Conservation (phyloP, 164 flowering plant genomes). For the Berberis thunbergii region DNA sequence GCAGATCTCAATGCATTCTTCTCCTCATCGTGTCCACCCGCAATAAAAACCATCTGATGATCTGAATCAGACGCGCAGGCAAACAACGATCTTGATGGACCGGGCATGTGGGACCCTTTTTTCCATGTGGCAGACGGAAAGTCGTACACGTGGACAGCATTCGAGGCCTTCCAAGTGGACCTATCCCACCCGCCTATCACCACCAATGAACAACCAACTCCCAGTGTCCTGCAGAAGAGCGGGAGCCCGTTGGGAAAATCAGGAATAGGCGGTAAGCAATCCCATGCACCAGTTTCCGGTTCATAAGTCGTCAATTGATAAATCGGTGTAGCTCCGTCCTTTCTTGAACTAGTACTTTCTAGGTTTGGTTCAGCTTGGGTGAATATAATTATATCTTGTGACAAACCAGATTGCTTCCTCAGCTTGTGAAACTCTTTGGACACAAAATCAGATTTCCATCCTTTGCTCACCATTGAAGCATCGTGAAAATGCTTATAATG, state of each 20-base stretch:
- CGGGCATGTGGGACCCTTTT: constrained; percentile 54
- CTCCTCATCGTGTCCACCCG: constrained; percentile 65
- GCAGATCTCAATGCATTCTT: constrained; percentile 61
- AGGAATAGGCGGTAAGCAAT: constrained; percentile 33
- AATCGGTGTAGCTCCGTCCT: constrained; percentile 15
- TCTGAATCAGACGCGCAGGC: constrained; percentile 45
- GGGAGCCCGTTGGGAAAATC: constrained; percentile 11
- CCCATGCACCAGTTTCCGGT: constrained; percentile 43
- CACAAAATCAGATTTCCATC: constrained; percentile 36
- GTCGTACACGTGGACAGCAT: constrained; percentile 31
- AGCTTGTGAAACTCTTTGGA: constrained; percentile 30
- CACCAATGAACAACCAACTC: constrained; percentile 42
- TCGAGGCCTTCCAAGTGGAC: constrained; percentile 30
- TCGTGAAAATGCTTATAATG: constrained; percentile 23
- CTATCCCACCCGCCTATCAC: constrained; percentile 70
- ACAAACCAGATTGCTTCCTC: constrained; percentile 20
- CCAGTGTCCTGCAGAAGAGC: constrained; percentile 18
- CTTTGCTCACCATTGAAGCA: constrained; percentile 23
- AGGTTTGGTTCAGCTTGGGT: constrained; percentile 19
- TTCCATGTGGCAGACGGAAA: constrained; percentile 48
- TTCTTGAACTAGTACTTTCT: not conserved
- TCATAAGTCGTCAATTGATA: constrained; percentile 36
- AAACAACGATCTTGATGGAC: constrained; percentile 38
- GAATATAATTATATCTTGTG: constrained; percentile 28
- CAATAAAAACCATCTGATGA: constrained; percentile 43